Percentiles rank a stretch among this genome's conserved stretches.
Conservation (phyloP, 1,139 yeast species). For the Hyphopichia fennica region DNA sequence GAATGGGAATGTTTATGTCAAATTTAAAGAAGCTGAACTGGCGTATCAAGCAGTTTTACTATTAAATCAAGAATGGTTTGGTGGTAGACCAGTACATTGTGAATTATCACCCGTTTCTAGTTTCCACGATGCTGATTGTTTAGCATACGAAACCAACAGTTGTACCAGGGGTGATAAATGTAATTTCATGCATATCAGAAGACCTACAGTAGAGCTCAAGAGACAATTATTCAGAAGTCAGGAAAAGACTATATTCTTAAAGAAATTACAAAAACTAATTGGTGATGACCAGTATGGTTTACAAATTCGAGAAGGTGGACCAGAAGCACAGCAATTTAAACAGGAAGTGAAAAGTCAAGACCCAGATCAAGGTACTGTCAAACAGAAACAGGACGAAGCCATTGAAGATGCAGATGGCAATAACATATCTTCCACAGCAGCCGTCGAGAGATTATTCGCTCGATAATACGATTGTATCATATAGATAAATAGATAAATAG, state of each 20-base stretch:
- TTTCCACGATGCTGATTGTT: slow-evolving; percentile 73
- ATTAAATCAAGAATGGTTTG: slow-evolving; percentile 81
- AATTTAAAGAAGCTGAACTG: slow-evolving; percentile 52
- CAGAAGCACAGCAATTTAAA: neutral
- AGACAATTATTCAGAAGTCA: slow-evolving; percentile 40
- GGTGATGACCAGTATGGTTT: neutral
- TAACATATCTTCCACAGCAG: slow-evolving; percentile 8
- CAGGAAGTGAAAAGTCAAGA: neutral
- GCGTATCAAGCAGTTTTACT: slow-evolving; percentile 62
- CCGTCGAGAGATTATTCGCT: slow-evolving; percentile 8
- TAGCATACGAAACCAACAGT: slow-evolving; percentile 58
- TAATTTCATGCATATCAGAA: slow-evolving; percentile 79
- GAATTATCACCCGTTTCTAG: slow-evolving; percentile 77
- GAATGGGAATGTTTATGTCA: slow-evolving; percentile 81
- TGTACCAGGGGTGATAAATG: slow-evolving; percentile 83
- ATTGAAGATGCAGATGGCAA: neutral
- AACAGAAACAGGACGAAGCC: neutral
- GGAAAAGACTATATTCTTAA: slow-evolving; percentile 25
- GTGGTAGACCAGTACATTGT: slow-evolving; percentile 75
- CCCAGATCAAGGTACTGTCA: neutral
- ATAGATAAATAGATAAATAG: too few species aligned
- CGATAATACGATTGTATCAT: neutral
- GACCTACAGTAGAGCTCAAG: slow-evolving; percentile 49
- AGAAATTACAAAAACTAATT: slow-evolving; percentile 12
- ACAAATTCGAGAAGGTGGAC: neutral